A percentile compares a stretch with the other conserved stretches of the same genome.
These are phyloP conservation scores for Sporobolomyces phaffii DNA, from an alignment of 768 basidiomycete genomes.

Conservation along the genomic window DNA sequence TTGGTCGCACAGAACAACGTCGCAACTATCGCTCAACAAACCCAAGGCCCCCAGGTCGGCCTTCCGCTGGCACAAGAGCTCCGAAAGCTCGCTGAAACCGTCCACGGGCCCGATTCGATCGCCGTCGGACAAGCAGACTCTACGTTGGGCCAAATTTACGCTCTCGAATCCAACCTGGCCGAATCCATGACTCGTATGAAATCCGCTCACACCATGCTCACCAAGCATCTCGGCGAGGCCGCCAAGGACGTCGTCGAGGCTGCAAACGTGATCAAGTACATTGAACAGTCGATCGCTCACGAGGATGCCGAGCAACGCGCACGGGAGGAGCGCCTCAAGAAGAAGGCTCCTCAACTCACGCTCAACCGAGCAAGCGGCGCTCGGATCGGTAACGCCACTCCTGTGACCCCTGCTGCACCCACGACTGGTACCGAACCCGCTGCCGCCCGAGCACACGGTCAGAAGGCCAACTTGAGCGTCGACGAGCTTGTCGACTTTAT, in stretches of 20 bases:
- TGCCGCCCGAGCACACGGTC: slow-evolving; percentile 26
- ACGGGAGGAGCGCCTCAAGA: slow-evolving; percentile 38
- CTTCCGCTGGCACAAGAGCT: slow-evolving; percentile 44
- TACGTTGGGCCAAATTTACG: slow-evolving; percentile 48
- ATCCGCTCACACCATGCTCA: slow-evolving; percentile 45
- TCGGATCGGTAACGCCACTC: slow-evolving; percentile 5
- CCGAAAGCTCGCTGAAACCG: slow-evolving; percentile 40
- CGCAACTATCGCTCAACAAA: slow-evolving; percentile 45
- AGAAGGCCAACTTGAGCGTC: slow-evolving; percentile 45
- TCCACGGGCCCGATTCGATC: slow-evolving; percentile 47
- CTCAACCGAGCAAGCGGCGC: slow-evolving; percentile 2
- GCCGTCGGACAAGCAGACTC: slow-evolving; percentile 46
- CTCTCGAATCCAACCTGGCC: slow-evolving; percentile 46
- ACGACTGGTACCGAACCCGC: slow-evolving; percentile 36
- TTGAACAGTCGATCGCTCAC: slow-evolving; percentile 44
- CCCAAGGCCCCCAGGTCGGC: slow-evolving; percentile 41
- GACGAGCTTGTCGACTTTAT: slow-evolving; percentile 50
- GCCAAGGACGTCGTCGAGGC: slow-evolving; percentile 47
- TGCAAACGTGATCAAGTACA: slow-evolving; percentile 45
- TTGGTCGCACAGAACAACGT: slow-evolving; percentile 43
- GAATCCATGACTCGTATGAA: slow-evolving; percentile 44
- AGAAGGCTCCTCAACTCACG: slow-evolving; percentile 5
- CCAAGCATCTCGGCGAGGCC: slow-evolving; percentile 45
- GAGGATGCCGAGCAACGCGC: slow-evolving; percentile 43
- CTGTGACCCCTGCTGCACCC: background rate